Conservation (phyloP, 768 basidiomycete species). For the Suillus cothurnatus region DNA sequence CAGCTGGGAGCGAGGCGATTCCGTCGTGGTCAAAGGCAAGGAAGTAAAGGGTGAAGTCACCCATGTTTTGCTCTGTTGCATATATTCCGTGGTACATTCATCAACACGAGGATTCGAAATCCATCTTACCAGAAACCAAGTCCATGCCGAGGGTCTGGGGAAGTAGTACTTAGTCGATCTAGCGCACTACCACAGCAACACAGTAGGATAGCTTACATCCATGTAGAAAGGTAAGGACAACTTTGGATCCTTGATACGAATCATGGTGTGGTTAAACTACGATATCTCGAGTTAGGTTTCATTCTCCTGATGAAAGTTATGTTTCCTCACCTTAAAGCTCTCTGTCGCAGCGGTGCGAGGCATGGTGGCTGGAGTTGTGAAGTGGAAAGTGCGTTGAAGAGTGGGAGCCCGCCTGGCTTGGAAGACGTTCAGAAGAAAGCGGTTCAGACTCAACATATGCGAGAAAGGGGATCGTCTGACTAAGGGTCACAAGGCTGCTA, state of each 20-base stretch:
- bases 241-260: conserved; percentile 87
- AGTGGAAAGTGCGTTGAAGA: conserved; percentile 12
- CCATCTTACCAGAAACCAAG: conserved; percentile 53
- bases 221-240: conserved; percentile 80
- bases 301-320: neutral
- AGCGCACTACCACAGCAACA: neutral
- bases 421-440: conserved; percentile 11
- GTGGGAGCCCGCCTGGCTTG: conserved; percentile 10
- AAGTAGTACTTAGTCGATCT: neutral
- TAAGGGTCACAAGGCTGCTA: conserved; percentile 13
- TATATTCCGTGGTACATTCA: conserved; percentile 11
- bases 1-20: conserved; percentile 44
- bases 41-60: conserved; percentile 81
- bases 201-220: conserved; percentile 45
- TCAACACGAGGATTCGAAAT: neutral
- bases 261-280: conserved; percentile 87
- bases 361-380: conserved; percentile 42
- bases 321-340: conserved; percentile 53
- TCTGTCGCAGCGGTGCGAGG: conserved; percentile 66
- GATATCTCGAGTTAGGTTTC: conserved; percentile 4
- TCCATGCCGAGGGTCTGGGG: conserved; percentile 73
- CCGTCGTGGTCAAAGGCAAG: conserved; percentile 74
- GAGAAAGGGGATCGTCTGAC: conserved; percentile 11
- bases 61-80: conserved; percentile 50
- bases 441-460: conserved; percentile 9